Base-by-base conservation (phyloP, 2,329 filamentous ascomycete genomes). In the Diplodia mutila region DNA sequence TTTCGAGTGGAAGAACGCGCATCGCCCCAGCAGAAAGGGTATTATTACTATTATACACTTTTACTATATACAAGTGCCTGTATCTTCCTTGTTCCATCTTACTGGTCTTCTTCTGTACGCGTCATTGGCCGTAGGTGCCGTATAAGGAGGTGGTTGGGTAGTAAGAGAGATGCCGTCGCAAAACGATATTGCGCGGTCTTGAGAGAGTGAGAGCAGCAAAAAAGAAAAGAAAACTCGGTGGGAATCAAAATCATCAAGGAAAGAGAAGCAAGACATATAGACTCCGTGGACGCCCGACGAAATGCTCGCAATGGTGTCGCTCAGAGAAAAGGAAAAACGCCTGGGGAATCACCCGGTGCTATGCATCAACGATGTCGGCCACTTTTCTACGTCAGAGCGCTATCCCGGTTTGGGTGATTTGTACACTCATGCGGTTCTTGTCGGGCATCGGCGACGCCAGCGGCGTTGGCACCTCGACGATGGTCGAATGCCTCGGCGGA, bases 401-500 rank as follows among this genome's bases (percentile, higher is more conserved):
- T 29, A n/a, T 37, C 9, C 29, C 59, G 11, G 39, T 1, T 18
- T 51, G 25, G n/a, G n/a, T 14, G 12, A 25, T 1, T 2, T 32
- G 29, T 9, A 25, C 27, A 25, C 46, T 52, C 42, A 25, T 37
- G 12, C 46, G n/a, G 1, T 48, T 37, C 29, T 27, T 51, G n/a
- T 25, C 16, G 11, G 59, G 46, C 39, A 49, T 63, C n/a, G 61
- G 65, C 7, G 34, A 59, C 16, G 37, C 51, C 3, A 65, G 11
- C 3, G 75, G 75, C 14, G 73, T 72, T 3, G 75, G 74, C 4
- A 73, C 73, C 49, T 77, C 75, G 0, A 72, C 67, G 66, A 76
- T 78, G 0, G 75, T 75, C 3, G 72, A 71, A 34, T 75, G 71
- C 8, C 72, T 68, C 18, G 61, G 61, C 16, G 61, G 61, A 9